Percentiles rank a stretch among this genome's conserved stretches.
Evolutionary conservation across 2,329 filamentous ascomycete genomes (phyloP).

Genomic region (Blastomyces emzantsi): DNA sequence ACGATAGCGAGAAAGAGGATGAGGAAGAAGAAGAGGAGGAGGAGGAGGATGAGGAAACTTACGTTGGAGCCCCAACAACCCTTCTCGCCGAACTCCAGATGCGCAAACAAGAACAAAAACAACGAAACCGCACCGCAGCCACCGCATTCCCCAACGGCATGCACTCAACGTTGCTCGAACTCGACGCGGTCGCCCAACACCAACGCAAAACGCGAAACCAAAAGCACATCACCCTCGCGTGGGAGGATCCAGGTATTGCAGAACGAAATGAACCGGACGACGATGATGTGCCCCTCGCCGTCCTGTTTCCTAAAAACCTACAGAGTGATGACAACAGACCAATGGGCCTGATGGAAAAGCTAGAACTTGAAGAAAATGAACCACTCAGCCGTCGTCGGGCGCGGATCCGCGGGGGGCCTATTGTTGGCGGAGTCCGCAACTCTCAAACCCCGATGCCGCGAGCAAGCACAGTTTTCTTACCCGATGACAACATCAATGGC

Average conservation of each 20-base stretch:
- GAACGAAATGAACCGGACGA: slow-evolving; percentile 48
- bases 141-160: slow-evolving; percentile 64
- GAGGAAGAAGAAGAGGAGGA: slow-evolving; percentile 40
- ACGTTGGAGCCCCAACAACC: slow-evolving; percentile 72
- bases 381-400: slow-evolving; percentile 70
- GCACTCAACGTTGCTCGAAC: slow-evolving; percentile 79
- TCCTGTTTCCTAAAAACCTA: slow-evolving; percentile 55
- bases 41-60: slow-evolving; percentile 39
- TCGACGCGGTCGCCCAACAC: slow-evolving; percentile 82
- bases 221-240: slow-evolving; percentile 76
- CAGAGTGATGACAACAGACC: slow-evolving; percentile 30
- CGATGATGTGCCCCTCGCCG: slow-evolving; percentile 78
- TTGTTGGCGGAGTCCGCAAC: slow-evolving; percentile 21
- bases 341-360: slow-evolving; percentile 50
- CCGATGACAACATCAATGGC: slow-evolving; percentile 22
- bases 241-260: slow-evolving; percentile 56
- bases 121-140: slow-evolving; percentile 61
- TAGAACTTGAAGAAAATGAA: slow-evolving; percentile 86
- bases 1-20: slow-evolving; percentile 19
- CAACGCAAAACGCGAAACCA: slow-evolving; percentile 65
- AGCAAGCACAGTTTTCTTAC: slow-evolving; percentile 24
- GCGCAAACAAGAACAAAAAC: slow-evolving; percentile 79
- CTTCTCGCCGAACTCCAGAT: slow-evolving; percentile 85
- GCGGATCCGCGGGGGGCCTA: slow-evolving; percentile 56
- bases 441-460: slow-evolving; percentile 19